Base-by-base conservation (phyloP, 2,329 filamentous ascomycete species). In the Beauveria asiatica region DNA sequence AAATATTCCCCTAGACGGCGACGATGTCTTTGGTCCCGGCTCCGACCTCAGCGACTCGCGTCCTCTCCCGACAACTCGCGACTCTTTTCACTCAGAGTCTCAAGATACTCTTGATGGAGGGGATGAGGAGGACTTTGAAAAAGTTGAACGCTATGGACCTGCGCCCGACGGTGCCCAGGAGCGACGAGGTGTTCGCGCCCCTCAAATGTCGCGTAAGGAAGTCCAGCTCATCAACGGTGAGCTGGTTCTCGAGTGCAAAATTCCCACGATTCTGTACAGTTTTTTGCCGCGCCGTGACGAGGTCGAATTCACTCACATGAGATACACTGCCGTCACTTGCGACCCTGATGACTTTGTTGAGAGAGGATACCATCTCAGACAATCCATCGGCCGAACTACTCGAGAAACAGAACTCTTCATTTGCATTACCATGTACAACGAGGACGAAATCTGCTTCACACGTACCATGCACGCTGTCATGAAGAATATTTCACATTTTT, bases 351-450 rank as follows among this genome's bases (percentile, higher is more conserved):
- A 97, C 71, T 97, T 96, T 68, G 89, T 92, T 3, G 82, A 87
- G 8, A 84, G 87, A 63, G 93, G 92, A 1, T 99, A 97, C 78
- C 94, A 95, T 70, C 77, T 99, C 68, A 88, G 94, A 58, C 94
- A 97, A 74, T 90, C 90, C 69, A 91, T 97, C 62, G 92, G 92
- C 50, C 83, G 79, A 61, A 96, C 90, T 1, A 79, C 86, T 30
- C 85, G 94, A 64, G 92, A 97, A 73, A 97, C 93, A 0, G 94
- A 99, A 74, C 78, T 99, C 8, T 94, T 97, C 72, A 96, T 99
- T 68, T 96, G 92, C 71, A 80, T 99, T 63, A 99, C 94, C 67
- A 97, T 97, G 94, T 97, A 97, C 78, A 99, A 99, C 74, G 94
- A 99, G 75, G 90, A 97, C 74, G 94, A 97, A 71, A 90, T 96